phyloP scores from a whole-genome alignment of 768 basidiomycete genomes.

The Neoboletus brunneissimus region DNA sequence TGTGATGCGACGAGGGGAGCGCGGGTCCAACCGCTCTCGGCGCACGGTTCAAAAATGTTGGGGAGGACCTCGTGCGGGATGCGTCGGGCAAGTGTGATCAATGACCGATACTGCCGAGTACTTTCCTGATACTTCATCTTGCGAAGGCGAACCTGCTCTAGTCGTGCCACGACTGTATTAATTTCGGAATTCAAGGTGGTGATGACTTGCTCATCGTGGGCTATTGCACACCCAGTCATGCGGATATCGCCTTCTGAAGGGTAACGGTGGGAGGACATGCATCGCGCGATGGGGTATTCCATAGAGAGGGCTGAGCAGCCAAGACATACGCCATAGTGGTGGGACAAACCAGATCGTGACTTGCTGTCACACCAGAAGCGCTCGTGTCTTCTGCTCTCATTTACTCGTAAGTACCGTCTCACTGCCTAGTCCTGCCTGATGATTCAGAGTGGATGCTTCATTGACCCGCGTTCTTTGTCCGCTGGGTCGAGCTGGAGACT shows the following conservation, averaged over 20 bases:
- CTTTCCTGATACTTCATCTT: slow-evolving; percentile 41
- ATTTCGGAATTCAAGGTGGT: slow-evolving; percentile 42
- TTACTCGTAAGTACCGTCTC: slow-evolving; percentile 21
- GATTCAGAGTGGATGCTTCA: slow-evolving; percentile 94
- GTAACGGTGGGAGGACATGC: slow-evolving; percentile 16
- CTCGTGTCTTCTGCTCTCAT: neutral
- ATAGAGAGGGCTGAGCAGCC: neutral
- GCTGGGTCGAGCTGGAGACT: slow-evolving; percentile 76
- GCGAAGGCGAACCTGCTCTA: slow-evolving; percentile 43
- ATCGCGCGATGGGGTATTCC: slow-evolving; percentile 8
- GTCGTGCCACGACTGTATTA: slow-evolving; percentile 35
- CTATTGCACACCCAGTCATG: slow-evolving; percentile 22
- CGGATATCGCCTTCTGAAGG: slow-evolving; percentile 22
- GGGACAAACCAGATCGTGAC: slow-evolving; percentile 5
- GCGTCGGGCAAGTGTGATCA: slow-evolving; percentile 54
- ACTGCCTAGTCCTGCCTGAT: slow-evolving; percentile 42
- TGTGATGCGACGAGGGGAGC: slow-evolving; percentile 56
- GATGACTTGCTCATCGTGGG: slow-evolving; percentile 42
- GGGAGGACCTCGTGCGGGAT: slow-evolving; percentile 55
- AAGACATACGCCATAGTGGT: slow-evolving; percentile 9
- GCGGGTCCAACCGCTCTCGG: slow-evolving; percentile 48
- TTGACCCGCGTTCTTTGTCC: slow-evolving; percentile 49
- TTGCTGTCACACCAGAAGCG: slow-evolving; percentile 8
- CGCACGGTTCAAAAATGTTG: slow-evolving; percentile 51
- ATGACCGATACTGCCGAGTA: slow-evolving; percentile 43